Conservation (phyloP, 345 rosid species). For the Barbarea vulgaris region DNA sequence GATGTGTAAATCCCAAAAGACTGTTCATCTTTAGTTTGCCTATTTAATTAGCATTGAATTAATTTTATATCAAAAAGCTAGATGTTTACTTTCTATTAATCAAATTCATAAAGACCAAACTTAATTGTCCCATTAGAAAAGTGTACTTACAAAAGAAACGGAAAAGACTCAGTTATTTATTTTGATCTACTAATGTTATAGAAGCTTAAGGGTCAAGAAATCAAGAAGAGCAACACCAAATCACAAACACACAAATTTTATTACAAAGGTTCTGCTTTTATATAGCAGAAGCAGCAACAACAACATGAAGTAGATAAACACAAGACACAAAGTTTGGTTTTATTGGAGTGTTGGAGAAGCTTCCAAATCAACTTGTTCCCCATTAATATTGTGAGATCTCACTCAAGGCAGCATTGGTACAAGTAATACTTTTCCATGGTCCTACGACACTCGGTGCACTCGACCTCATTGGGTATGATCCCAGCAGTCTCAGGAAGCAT, state of each 20-base stretch:
- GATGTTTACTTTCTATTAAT: neutral
- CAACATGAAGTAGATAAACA: slow-evolving; percentile 15
- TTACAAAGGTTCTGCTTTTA: slow-evolving; percentile 18
- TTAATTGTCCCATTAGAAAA: neutral
- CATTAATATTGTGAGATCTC: slow-evolving; percentile 4
- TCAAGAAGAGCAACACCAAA: slow-evolving; percentile 1
- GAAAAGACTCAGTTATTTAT: slow-evolving; percentile 1
- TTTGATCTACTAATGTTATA: neutral
- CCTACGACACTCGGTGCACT: slow-evolving; percentile 61
- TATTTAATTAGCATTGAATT: slow-evolving; percentile 4
- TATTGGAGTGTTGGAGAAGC: slow-evolving; percentile 16
- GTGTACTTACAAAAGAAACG: neutral
- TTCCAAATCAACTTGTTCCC: neutral
- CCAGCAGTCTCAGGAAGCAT: slow-evolving; percentile 58
- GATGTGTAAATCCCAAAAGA: neutral
- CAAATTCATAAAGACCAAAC: neutral
- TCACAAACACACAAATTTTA: slow-evolving; percentile 34
- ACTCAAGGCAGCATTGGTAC: slow-evolving; percentile 64
- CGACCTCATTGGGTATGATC: slow-evolving; percentile 53
- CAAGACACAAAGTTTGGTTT: slow-evolving; percentile 23
- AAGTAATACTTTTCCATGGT: slow-evolving; percentile 62
- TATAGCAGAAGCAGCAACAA: slow-evolving; percentile 15
- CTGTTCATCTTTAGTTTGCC: neutral
- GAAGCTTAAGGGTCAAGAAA: neutral
- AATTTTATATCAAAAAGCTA: neutral